A percentile compares a stretch with the other conserved stretches of the same genome.
Conservation (phyloP, 805 yeast genomes). For the Saccharomycopsis fermentans region DNA sequence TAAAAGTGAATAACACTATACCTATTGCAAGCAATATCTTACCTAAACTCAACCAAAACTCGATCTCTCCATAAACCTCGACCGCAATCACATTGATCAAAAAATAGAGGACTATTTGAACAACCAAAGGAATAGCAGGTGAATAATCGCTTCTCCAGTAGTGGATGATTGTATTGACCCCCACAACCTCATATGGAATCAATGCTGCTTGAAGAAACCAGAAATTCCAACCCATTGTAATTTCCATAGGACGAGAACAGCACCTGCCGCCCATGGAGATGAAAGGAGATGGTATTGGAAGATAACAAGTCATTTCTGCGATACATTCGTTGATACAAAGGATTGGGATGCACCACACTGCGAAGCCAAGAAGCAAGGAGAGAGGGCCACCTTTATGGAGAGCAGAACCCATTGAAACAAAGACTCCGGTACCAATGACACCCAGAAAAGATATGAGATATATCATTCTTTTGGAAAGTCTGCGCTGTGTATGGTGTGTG, state of each 20-base stretch:
- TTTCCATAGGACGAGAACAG: slow-evolving; percentile 65
- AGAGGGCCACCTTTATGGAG: slow-evolving; percentile 63
- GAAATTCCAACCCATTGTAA: slow-evolving; percentile 72
- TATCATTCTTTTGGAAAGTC: slow-evolving; percentile 44
- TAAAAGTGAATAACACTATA: slow-evolving; percentile 59
- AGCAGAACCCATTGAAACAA: slow-evolving; percentile 61
- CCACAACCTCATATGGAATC: slow-evolving; percentile 76
- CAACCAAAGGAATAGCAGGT: slow-evolving; percentile 57
- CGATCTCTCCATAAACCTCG: slow-evolving; percentile 67
- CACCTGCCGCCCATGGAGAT: slow-evolving; percentile 65
- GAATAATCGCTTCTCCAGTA: slow-evolving; percentile 72
- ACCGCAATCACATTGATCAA: slow-evolving; percentile 66
- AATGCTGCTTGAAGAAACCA: slow-evolving; percentile 67
- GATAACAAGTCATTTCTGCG: slow-evolving; percentile 71
- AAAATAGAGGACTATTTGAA: slow-evolving; percentile 56
- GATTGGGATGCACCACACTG: slow-evolving; percentile 62
- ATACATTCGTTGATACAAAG: slow-evolving; percentile 56
- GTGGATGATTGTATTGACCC: slow-evolving; percentile 68
- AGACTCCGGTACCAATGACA: slow-evolving; percentile 71
- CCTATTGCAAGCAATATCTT: slow-evolving; percentile 71
- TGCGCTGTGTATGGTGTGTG: slow-evolving; percentile 11
- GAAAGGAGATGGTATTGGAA: slow-evolving; percentile 72
- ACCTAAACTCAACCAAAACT: slow-evolving; percentile 68
- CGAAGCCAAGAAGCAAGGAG: slow-evolving; percentile 52
- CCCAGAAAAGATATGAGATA: slow-evolving; percentile 76